Percentiles rank a stretch among this genome's conserved stretches.
Evolutionary conservation across 495 filamentous ascomycete genomes (phyloP).

Genomic region (Tuber melanosporum): DNA sequence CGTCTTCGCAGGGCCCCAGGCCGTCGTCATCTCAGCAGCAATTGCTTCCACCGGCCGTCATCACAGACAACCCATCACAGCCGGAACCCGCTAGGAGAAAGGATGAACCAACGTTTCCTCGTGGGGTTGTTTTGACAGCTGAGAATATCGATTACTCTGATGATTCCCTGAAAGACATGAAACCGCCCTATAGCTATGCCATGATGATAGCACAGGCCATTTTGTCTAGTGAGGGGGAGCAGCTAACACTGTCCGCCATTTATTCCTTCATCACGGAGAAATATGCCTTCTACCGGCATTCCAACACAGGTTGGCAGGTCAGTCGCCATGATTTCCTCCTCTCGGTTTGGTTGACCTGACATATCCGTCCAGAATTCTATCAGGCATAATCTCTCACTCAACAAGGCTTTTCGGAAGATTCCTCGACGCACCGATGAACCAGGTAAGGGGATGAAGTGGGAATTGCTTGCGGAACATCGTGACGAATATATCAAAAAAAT

Average conservation of each 20-base stretch:
- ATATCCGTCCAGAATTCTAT: slow-evolving; percentile 70
- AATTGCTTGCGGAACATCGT: slow-evolving; percentile 69
- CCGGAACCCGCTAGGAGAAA: slow-evolving; percentile 47
- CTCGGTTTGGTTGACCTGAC: slow-evolving; percentile 8
- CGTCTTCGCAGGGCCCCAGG: slow-evolving; percentile 28
- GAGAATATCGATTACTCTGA: slow-evolving; percentile 79
- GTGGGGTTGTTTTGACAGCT: slow-evolving; percentile 64
- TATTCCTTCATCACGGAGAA: slow-evolving; percentile 83
- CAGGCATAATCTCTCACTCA: slow-evolving; percentile 88
- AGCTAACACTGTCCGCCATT: slow-evolving; percentile 79
- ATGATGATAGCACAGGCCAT: slow-evolving; percentile 95
- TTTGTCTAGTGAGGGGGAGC: slow-evolving; percentile 71
- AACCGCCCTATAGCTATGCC: slow-evolving; percentile 94
- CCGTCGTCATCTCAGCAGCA: slow-evolving; percentile 34
- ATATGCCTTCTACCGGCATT: slow-evolving; percentile 85
- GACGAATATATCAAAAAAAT: slow-evolving; percentile 66
- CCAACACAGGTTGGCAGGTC: slow-evolving; percentile 83
- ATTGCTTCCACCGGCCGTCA: slow-evolving; percentile 15
- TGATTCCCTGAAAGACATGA: slow-evolving; percentile 77
- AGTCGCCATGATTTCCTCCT: slow-evolving; percentile 34
- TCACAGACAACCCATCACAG: slow-evolving; percentile 24
- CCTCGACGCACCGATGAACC: slow-evolving; percentile 88
- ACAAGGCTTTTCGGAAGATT: slow-evolving; percentile 86
- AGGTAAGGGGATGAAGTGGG: slow-evolving; percentile 98
- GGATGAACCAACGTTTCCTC: slow-evolving; percentile 55